These are phyloP conservation scores for Fusarium torulosum DNA, from an alignment of 2,329 filamentous ascomycete species.

Conservation along the genomic window DNA sequence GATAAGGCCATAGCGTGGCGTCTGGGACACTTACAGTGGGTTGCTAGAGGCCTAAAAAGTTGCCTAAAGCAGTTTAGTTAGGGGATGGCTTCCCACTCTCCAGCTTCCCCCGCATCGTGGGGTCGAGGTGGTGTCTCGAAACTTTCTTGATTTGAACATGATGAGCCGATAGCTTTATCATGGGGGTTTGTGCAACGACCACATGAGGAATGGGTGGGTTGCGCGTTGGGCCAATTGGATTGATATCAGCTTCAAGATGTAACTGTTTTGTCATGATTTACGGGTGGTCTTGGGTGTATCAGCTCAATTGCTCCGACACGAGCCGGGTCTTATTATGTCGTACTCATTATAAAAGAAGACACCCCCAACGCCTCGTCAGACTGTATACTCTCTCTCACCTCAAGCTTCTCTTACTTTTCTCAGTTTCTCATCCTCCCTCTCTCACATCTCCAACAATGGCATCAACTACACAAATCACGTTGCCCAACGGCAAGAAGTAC, in stretches of 20 bases:
- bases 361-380: conserved; percentile 3
- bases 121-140: conserved; percentile 14
- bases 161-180: not conserved
- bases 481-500: conserved; percentile 50
- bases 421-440: not conserved
- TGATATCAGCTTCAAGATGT: not conserved
- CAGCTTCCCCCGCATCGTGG: conserved; percentile 19
- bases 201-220: not conserved
- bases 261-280: not conserved
- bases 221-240: not conserved
- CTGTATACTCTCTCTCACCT: not conserved
- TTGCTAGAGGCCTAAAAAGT: conserved; percentile 33
- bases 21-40: not conserved
- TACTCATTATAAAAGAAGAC: conserved; percentile 23
- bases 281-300: not conserved
- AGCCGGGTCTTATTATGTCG: not conserved
- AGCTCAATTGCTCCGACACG: not conserved
- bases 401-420: not conserved
- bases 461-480: conserved; percentile 34
- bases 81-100: not conserved
- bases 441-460: conserved; percentile 16
- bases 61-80: conserved; percentile 30
- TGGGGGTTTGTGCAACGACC: not conserved
- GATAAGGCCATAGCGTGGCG: conserved; percentile 7
- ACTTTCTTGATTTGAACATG: conserved; percentile 30